Base-by-base conservation (phyloP, 495 filamentous ascomycete species). In the Patellaria atrata region DNA sequence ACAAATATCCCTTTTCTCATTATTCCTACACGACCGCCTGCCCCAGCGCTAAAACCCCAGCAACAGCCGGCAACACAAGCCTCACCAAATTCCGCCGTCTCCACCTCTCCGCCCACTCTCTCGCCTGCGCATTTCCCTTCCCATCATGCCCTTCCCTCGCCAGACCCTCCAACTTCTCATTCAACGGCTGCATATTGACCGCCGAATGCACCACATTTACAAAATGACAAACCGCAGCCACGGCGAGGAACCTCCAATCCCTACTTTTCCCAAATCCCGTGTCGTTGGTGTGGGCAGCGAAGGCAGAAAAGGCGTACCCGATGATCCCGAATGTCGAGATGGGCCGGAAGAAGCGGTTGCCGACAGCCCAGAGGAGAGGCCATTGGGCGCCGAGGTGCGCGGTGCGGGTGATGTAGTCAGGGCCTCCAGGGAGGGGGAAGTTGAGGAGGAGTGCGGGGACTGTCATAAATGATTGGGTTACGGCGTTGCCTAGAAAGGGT, bases 401-500 rank as follows among this genome's bases (percentile, higher is more conserved):
- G 12, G 60, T 57, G 41, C 59, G 53, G 4, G 42, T 41, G 2
- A 55, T 38, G 42, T 65, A 57, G 0, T 54, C 45, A 0, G 59
- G 50, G 9, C 57, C 55, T 2, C 53, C 49, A 10, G 61, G 52
- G 5, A 45, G 31, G 13, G 63, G 63, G 50, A 65, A 66, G 48
- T 63, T 54, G 28, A 63, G 51, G 12, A 67, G 32, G 13, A 48
- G 48, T 12, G 61, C 62, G 3, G 62, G 63, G 21, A 64, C 55
- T 17, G 58, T 60, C 62, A 64, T 67, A 50, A 60, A 63, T 24
- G 62, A 64, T 51, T 67, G 61, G 5, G 63, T 65, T 30, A 67
- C 59, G 4, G 62, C 63, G 47, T 67, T 67, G 12, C 62, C 61
- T 66, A 34, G 16, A 10, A 18, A 30, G 12, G 11, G 3, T 15